Base-by-base conservation (phyloP, 1,284 basidiomycete species). In the Serendipita sp. region DNA sequence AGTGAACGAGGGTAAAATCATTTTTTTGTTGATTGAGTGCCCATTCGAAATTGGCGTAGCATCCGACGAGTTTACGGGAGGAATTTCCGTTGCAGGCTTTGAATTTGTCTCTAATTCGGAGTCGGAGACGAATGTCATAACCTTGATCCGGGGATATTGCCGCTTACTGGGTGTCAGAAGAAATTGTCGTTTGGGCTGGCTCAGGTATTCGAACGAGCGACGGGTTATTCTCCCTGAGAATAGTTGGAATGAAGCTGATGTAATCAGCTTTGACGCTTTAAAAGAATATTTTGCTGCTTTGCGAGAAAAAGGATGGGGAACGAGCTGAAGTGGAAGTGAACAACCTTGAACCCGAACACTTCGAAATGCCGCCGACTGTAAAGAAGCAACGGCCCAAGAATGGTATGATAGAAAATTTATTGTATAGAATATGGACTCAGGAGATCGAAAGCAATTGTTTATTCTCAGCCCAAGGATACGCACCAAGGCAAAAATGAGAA, bases 401-500 rank as follows among this genome's bases (percentile, higher is more conserved):
- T 30, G 32, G 53, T 58, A 34, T 34, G 53, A 58, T 26, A 30
- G 29, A 8, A 30, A 30, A 58, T 58, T 26, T 34, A 58, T 58
- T 32, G 22, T n/a, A 32, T 58, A 58, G 45, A 49, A 17, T 58
- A 34, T 5, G 8, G 17, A 58, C 17, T 58, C 29, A 30, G 15
- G 32, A n/a, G n/a, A 2, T 34, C 5, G 22, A n/a, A 67, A 85
- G 83, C 81, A 75, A 75, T 85, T 65, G 85, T 91, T 13, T 91
- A 85, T 73, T 89, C 90, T 13, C 91, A 93, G 71, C 90, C 92
- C 3, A 84, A 85, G 29, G 84, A 91, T 69, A 91, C 88, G 1
- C 88, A 89, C 5, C 82, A 84, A 5, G 91, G 90, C 5, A 79
- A 75, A 53, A 88, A 94, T 75, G 79, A 88, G 65, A 90, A 89